Percentiles rank a stretch among this genome's conserved stretches.
Evolutionary conservation across 176 grass and related monocot genomes (phyloP).

Genomic region (Musa itinerans): DNA sequence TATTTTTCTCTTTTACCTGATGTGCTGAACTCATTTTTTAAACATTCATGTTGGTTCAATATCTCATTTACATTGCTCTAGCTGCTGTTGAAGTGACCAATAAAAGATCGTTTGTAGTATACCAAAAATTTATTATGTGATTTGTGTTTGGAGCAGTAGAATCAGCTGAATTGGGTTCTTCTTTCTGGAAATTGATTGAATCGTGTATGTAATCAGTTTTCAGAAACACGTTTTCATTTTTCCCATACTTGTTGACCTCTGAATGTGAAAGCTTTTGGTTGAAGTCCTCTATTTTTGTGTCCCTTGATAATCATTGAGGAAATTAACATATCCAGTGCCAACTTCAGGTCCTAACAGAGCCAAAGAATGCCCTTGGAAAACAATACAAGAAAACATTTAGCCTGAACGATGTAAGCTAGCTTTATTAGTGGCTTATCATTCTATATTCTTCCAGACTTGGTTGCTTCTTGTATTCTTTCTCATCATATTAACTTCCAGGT

Average conservation of each 20-base stretch:
- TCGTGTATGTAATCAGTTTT: background rate
- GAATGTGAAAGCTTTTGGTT: background rate
- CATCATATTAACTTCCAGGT: slow-evolving; percentile 38
- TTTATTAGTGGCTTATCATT: background rate
- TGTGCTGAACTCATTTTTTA: background rate
- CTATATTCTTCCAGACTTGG: slow-evolving; percentile 6
- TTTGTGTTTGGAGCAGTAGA: background rate
- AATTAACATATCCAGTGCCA: slow-evolving; percentile 28
- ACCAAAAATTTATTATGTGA: background rate
- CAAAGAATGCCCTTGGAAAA: slow-evolving; percentile 90
- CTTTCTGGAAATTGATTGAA: background rate
- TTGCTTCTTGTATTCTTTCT: slow-evolving; percentile 12
- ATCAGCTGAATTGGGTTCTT: background rate
- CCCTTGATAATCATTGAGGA: background rate
- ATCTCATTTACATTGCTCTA: background rate
- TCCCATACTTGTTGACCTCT: background rate
- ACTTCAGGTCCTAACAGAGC: slow-evolving; percentile 81
- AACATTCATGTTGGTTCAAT: too few species aligned
- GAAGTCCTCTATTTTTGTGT: background rate
- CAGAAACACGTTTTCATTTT: background rate
- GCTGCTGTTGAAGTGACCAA: background rate
- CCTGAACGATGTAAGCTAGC: slow-evolving; percentile 63
- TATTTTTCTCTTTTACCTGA: background rate
- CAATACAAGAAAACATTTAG: slow-evolving; percentile 96
- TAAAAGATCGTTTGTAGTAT: background rate